Conservation (phyloP, 352 stramenopile species). For the Aphanomyces invadans region DNA sequence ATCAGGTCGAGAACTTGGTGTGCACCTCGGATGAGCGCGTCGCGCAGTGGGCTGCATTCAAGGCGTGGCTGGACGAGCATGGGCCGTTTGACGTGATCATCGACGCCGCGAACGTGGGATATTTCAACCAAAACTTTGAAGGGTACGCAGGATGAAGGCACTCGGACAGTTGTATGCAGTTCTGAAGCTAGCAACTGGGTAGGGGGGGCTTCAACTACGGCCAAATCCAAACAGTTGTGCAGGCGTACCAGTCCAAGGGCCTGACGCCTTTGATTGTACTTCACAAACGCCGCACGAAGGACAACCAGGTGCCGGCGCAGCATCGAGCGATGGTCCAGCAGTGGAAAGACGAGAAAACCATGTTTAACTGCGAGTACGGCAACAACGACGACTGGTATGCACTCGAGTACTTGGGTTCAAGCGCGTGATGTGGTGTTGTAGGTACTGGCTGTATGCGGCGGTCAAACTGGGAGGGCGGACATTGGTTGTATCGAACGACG, state of each 20-base stretch:
- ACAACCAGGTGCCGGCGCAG: slow-evolving; percentile 76
- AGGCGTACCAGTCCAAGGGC: slow-evolving; percentile 79
- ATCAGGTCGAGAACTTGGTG: slow-evolving; percentile 71
- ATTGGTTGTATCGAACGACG: slow-evolving; percentile 95
- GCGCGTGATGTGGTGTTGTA: neutral
- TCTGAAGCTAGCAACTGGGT: no score
- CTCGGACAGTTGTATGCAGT: no score
- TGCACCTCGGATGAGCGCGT: slow-evolving; percentile 58
- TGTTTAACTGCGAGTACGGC: slow-evolving; percentile 90
- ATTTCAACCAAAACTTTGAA: slow-evolving; percentile 96
- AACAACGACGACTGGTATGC: slow-evolving; percentile 99
- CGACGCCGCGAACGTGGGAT: slow-evolving; percentile 97
- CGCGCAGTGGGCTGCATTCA: slow-evolving; percentile 76
- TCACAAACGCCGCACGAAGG: slow-evolving; percentile 91
- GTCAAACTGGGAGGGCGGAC: slow-evolving; percentile 71
- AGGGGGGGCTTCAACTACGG: slow-evolving; percentile 90
- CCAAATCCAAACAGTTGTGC: slow-evolving; percentile 92
- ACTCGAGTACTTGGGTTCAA: neutral
- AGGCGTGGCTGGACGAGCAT: slow-evolving; percentile 58
- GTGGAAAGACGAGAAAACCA: slow-evolving; percentile 62
- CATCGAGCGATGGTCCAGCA: slow-evolving; percentile 57
- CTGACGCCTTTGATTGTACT: slow-evolving; percentile 93
- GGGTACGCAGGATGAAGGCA: no score
- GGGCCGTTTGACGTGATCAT: slow-evolving; percentile 90
- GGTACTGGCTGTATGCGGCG: slow-evolving; percentile 96